Percentiles rank a stretch among this genome's conserved stretches.
Conservation (phyloP, 2,329 filamentous ascomycete species). For the Fusarium nanum region DNA sequence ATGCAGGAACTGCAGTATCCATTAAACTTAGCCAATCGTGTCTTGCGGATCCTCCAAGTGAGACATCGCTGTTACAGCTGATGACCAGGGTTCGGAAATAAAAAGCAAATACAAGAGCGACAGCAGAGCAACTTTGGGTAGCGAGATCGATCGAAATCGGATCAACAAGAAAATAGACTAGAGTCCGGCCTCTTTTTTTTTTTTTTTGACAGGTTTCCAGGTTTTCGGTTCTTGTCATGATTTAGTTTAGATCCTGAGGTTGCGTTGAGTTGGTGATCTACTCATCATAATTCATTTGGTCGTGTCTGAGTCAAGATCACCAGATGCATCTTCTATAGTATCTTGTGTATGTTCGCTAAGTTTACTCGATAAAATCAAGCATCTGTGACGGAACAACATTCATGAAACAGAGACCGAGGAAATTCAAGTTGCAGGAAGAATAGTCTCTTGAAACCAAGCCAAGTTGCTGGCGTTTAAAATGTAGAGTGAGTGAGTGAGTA, state of each 20-base stretch:
- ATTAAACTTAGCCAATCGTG: neutral
- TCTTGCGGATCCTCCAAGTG: neutral
- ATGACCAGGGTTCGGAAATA: neutral
- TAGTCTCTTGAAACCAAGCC: neutral
- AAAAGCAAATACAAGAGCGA: conserved; percentile 9
- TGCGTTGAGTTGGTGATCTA: neutral
- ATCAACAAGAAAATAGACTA: neutral
- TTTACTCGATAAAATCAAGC: neutral
- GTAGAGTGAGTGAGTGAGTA: neutral
- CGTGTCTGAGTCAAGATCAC: neutral
- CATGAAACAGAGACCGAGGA: neutral
- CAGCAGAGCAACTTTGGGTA: neutral
- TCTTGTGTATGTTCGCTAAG: neutral
- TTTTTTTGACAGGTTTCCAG: neutral
- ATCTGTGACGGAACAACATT: neutral
- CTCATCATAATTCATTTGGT: neutral
- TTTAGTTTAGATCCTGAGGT: neutral
- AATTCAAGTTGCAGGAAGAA: neutral
- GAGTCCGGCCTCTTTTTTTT: neutral
- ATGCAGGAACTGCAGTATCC: neutral
- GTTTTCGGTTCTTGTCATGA: neutral
- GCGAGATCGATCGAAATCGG: conserved; percentile 7
- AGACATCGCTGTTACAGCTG: conserved; percentile 4
- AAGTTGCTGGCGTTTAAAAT: neutral
- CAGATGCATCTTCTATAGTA: neutral